Conservation (phyloP, 345 rosid species). For the Eucalyptus caleyi region DNA sequence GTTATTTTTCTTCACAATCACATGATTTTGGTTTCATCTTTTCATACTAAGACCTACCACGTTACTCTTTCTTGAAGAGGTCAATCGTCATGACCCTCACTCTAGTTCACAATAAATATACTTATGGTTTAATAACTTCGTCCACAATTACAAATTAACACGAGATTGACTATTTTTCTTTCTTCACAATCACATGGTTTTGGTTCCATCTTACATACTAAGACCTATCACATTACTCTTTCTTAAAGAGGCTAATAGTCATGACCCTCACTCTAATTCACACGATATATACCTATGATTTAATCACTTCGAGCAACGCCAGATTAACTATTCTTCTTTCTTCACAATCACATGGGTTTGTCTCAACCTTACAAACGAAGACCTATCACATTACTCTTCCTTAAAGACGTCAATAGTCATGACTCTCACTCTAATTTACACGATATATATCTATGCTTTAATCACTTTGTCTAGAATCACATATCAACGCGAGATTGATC, state of each 20-base stretch:
- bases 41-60: background rate
- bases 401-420: background rate
- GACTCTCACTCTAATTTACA: background rate
- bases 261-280: background rate
- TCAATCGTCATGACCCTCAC: background rate
- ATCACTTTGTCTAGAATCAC: background rate
- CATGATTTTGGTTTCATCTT: constrained; percentile 1
- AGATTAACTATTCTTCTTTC: background rate
- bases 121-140: background rate
- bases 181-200: background rate
- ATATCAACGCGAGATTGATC: background rate
- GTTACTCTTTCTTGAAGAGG: background rate
- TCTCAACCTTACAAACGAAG: background rate
- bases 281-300: background rate
- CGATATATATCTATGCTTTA: background rate
- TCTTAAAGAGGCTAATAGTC: background rate
- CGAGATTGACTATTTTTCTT: background rate
- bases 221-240: background rate
- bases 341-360: background rate
- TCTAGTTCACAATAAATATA: background rate
- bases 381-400: background rate
- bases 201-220: background rate
- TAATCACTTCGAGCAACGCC: background rate
- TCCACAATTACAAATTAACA: background rate
- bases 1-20: background rate